Percentiles rank a stretch among this genome's conserved stretches.
phyloP scores from a whole-genome alignment of 495 filamentous ascomycete genomes.

The Aspergillus saccharolyticus region DNA sequence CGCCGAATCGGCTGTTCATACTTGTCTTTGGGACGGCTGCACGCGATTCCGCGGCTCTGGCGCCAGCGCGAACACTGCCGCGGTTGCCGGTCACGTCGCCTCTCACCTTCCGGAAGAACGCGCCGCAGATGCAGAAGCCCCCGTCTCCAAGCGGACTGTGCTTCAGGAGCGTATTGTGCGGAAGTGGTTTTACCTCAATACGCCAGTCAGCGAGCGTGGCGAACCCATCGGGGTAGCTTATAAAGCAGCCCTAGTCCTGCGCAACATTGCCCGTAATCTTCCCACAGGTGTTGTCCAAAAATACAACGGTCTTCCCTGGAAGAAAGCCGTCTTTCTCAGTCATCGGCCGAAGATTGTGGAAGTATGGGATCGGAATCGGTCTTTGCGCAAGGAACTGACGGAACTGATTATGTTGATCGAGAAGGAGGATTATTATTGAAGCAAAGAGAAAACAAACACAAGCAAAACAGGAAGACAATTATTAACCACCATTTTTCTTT shows the following conservation, averaged over 20 bases:
- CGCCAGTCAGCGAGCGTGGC: conserved; percentile 70
- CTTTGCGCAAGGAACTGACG: conserved; percentile 40
- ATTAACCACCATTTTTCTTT: not conserved
- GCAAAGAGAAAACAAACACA: conserved; percentile 2
- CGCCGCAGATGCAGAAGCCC: conserved; percentile 41
- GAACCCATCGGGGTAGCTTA: conserved; percentile 82
- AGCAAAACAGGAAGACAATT: not conserved
- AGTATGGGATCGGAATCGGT: conserved; percentile 40
- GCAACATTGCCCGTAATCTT: conserved; percentile 79
- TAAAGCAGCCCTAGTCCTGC: conserved; percentile 75
- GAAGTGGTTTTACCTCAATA: conserved; percentile 53
- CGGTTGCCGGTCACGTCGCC: conserved; percentile 45
- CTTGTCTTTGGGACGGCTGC: conserved; percentile 38
- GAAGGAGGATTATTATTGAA: conserved; percentile 38
- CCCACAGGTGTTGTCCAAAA: conserved; percentile 36
- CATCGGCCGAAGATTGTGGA: conserved; percentile 41
- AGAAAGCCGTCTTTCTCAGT: conserved; percentile 39
- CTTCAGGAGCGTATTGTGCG: conserved; percentile 42
- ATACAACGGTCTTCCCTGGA: conserved; percentile 35
- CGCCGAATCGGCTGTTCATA: conserved; percentile 35
- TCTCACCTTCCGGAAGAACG: conserved; percentile 50
- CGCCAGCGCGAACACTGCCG: conserved; percentile 37
- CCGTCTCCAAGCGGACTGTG: conserved; percentile 34
- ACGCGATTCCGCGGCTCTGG: conserved; percentile 35
- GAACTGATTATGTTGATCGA: conserved; percentile 44